Conservation (phyloP, 495 filamentous ascomycete genomes). For the Aspergillus kassunensis region DNA sequence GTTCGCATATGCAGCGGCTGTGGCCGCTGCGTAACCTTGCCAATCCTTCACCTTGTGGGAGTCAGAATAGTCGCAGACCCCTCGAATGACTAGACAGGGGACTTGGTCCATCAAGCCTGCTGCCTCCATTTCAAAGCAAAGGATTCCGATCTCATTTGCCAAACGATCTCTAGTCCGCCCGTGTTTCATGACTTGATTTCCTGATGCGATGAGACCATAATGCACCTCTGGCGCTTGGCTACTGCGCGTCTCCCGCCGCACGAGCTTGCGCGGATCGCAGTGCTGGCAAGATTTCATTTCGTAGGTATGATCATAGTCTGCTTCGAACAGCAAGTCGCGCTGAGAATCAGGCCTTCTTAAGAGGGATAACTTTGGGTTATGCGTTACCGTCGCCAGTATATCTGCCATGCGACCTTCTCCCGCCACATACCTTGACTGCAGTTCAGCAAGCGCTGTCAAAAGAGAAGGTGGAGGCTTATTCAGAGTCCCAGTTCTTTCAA, state of each 20-base stretch:
- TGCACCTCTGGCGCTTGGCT: conserved; percentile 10
- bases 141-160: conserved; percentile 27
- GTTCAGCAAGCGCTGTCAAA: conserved; percentile 17
- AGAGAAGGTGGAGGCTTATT: conserved; percentile 30
- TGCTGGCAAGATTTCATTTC: conserved; percentile 12
- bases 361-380: neutral
- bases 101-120: conserved; percentile 27
- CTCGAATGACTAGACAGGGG: conserved; percentile 29
- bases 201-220: conserved; percentile 21
- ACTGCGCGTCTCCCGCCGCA: conserved; percentile 9
- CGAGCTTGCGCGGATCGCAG: conserved; percentile 8
- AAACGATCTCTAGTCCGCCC: conserved; percentile 16
- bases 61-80: conserved; percentile 36
- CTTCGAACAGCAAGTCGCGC: neutral
- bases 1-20: conserved; percentile 31
- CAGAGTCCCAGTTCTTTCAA: conserved; percentile 29
- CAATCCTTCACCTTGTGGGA: conserved; percentile 34
- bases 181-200: conserved; percentile 18
- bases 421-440: conserved; percentile 6
- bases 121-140: too few relatives aligned
- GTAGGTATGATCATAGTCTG: conserved; percentile 11
- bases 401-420: neutral
- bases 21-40: conserved; percentile 23
- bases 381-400: neutral
- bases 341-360: neutral